phyloP scores from a whole-genome alignment of 2,329 filamentous ascomycete species.

The Colletotrichum graminicola region DNA sequence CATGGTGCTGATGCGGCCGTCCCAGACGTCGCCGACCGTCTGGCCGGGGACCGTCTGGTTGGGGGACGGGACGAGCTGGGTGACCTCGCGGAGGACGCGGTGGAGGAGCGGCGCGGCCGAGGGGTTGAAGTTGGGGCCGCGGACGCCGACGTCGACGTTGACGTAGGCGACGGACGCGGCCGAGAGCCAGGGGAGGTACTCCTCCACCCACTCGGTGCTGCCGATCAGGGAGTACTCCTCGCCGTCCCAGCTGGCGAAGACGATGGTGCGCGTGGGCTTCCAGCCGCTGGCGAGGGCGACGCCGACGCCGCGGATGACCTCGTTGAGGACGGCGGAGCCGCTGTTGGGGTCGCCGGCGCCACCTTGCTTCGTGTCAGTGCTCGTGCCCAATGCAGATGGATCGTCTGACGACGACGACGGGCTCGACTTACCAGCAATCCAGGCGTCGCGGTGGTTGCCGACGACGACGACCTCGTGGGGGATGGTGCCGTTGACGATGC shows the following conservation, averaged over 20 bases:
- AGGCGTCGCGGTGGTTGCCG: conserved; percentile 93
- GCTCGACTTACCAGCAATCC: conserved; percentile 69
- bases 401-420: background rate
- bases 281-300: conserved; percentile 72
- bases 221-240: conserved; percentile 90
- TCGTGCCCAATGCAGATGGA: background rate
- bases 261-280: conserved; percentile 83
- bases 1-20: conserved; percentile 72
- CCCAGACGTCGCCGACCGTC: conserved; percentile 78
- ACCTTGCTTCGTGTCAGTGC: conserved; percentile 56
- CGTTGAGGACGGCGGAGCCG: conserved; percentile 82
- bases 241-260: conserved; percentile 87
- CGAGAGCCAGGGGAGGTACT: conserved; percentile 85
- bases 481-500: conserved; percentile 88
- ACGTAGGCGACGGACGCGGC: conserved; percentile 82
- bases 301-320: conserved; percentile 81
- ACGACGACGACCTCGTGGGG: conserved; percentile 88
- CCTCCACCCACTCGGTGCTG: conserved; percentile 93
- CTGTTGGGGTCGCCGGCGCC: conserved; percentile 87
- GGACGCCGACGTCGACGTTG: conserved; percentile 83
- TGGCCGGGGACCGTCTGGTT: conserved; percentile 81
- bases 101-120: conserved; percentile 82
- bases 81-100: conserved; percentile 76
- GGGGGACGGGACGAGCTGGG: conserved; percentile 73
- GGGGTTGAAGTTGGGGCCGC: conserved; percentile 73